phyloP scores from a whole-genome alignment of 108 stramenopile species.

The Nitzschia sp. region DNA sequence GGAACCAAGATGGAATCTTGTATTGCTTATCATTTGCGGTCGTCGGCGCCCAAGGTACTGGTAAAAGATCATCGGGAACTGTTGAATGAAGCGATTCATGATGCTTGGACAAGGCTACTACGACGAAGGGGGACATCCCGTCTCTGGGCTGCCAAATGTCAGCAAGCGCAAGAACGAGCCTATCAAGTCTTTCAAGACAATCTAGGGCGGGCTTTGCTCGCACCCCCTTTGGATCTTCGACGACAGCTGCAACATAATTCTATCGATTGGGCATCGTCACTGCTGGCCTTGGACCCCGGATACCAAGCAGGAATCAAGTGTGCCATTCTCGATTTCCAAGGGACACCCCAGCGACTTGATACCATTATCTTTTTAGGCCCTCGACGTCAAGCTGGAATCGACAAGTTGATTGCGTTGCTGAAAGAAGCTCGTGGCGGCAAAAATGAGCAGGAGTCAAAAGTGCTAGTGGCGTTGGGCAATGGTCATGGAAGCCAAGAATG shows the following conservation, averaged over 20 bases:
- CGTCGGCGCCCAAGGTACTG: not conserved
- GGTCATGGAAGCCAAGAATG: constrained; percentile 66
- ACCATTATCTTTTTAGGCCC: constrained; percentile 47
- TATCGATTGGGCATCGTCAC: not conserved
- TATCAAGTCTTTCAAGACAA: constrained; percentile 51
- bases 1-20: constrained; percentile 31
- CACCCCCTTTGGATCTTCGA: constrained; percentile 32
- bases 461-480: constrained; percentile 56
- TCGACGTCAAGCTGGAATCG: constrained; percentile 15
- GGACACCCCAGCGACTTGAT: constrained; percentile 33
- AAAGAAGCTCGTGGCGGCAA: constrained; percentile 4
- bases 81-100: constrained; percentile 43
- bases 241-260: not conserved
- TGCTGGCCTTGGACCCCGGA: constrained; percentile 66
- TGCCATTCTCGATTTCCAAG: constrained; percentile 41
- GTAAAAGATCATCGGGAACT: not conserved
- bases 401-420: constrained; percentile 25
- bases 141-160: constrained; percentile 46
- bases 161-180: constrained; percentile 41
- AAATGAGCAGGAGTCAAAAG: not conserved
- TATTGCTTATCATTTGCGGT: constrained; percentile 15
- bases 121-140: constrained; percentile 38
- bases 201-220: constrained; percentile 43
- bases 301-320: constrained; percentile 64
- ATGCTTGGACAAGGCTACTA: constrained; percentile 56